These are phyloP conservation scores for Tylopilus orsonianus DNA, from an alignment of 1,284 basidiomycete genomes.

Conservation along the genomic window DNA sequence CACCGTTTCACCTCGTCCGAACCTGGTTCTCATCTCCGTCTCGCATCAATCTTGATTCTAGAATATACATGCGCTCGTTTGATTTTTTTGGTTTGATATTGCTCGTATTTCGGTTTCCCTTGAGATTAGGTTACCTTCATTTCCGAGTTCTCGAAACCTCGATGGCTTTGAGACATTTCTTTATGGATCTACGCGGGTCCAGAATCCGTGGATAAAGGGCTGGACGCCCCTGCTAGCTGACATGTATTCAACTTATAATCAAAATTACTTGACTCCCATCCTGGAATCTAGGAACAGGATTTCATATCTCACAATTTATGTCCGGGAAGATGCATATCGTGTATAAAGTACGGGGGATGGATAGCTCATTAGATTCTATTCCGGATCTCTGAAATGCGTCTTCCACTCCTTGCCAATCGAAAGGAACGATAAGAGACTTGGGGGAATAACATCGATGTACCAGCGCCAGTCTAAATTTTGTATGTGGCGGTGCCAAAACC, in stretches of 20 bases:
- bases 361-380: no score
- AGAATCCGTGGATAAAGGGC: constrained; percentile 27
- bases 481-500: no score
- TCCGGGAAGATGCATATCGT: no score
- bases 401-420: no score
- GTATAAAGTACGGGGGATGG: no score
- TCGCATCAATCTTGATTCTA: constrained; percentile 30
- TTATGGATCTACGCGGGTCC: neutral
- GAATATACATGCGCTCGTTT: constrained; percentile 33
- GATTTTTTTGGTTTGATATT: constrained; percentile 6
- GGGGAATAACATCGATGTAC: no score
- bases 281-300: no score
- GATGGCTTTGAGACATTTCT: neutral
- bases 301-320: no score
- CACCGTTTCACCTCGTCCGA: constrained; percentile 3
- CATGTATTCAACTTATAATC: neutral
- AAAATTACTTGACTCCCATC: neutral
- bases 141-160: neutral
- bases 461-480: no score
- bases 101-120: constrained; percentile 11
- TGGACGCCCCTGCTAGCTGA: neutral
- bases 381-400: no score
- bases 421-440: no score
- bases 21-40: constrained; percentile 11
- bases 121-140: constrained; percentile 2